Base-by-base conservation (phyloP, 1,139 yeast species). In the Nakaseomyces kungkrabaensis region DNA sequence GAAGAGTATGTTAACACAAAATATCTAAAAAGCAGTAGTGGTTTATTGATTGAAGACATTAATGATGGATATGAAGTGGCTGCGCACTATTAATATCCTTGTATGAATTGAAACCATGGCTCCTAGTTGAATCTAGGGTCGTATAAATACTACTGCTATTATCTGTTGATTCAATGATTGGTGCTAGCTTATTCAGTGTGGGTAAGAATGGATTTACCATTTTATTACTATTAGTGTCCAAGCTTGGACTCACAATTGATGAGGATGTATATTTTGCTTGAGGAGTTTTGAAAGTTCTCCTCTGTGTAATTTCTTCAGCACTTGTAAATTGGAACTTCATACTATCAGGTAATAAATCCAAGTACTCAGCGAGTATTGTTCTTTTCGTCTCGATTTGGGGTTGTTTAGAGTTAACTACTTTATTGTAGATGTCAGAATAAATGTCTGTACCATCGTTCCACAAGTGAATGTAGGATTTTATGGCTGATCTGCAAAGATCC, bases 391-490 rank as follows among this genome's bases (percentile, higher is more conserved):
- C 49, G 5, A 56, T 53, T n/a, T 27, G 24, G 8, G 65, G 64
- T 48, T 56, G 63, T 9, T 50, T 48, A 11, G 36, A 45, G 11
- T 51, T 47, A 44, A 58, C 56, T 9, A 60, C 32, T 13, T 55
- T 46, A n/a, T 51, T 47, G 45, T 51, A 61, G 37, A 63, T 64
- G 4, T 33, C 24, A 11, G 46, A 45, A 51, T 60, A 66, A 3
- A 13, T 47, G 7, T 37, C 34, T 4, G 64, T 48, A 6, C 70
- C 71, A 56, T 68, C 70, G 52, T 68, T 66, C 72, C 71, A 68
- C 27, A 52, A 34, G 5, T 49, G 47, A 56, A 70, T 51, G 57
- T 63, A 59, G 48, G 59, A 49, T 47, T 54, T 53, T 53, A 72
- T 47, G 37, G 65, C 49, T 37, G 59, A 51, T 47, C 49, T 46